These are phyloP conservation scores for Fonticula alba DNA, from an alignment of 78 protist species.

Conservation along the genomic window DNA sequence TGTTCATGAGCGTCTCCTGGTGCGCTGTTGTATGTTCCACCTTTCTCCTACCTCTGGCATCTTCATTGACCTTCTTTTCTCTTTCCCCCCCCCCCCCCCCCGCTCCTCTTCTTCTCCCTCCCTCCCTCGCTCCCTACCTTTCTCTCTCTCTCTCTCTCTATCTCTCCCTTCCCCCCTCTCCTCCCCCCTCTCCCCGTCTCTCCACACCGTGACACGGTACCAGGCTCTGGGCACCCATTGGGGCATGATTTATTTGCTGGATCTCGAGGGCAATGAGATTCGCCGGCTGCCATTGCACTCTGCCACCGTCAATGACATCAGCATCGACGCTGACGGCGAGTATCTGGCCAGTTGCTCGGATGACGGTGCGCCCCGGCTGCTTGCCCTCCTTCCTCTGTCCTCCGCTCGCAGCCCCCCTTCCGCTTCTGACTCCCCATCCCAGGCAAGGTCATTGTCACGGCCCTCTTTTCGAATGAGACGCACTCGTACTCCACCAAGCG, in stretches of 20 bases:
- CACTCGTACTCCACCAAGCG: conserved; percentile 4
- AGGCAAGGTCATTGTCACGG: background rate
- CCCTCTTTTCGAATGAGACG: background rate
- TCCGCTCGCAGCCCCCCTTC: background rate
- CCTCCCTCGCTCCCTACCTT: background rate
- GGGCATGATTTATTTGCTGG: conserved; percentile 52
- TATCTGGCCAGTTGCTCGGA: conserved; percentile 63
- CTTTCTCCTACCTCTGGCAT: background rate
- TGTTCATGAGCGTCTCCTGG: conserved; percentile 33
- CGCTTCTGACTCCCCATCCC: background rate
- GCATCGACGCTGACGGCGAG: conserved; percentile 57
- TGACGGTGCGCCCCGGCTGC: conserved; percentile 38
- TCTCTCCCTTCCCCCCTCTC: no score
- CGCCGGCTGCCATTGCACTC: conserved; percentile 18
- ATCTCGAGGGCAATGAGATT: conserved; percentile 52
- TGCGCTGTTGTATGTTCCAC: no score
- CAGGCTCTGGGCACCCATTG: conserved; percentile 57
- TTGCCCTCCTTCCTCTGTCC: no score
- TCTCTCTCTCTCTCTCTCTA: no score
- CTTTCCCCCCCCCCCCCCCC: background rate
- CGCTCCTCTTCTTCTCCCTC: background rate
- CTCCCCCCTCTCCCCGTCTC: background rate
- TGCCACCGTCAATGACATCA: conserved; percentile 38
- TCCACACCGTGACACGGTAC: no score
- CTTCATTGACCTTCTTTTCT: no score